Conservation (phyloP, 805 yeast species). For the Candida namnaoensis region DNA sequence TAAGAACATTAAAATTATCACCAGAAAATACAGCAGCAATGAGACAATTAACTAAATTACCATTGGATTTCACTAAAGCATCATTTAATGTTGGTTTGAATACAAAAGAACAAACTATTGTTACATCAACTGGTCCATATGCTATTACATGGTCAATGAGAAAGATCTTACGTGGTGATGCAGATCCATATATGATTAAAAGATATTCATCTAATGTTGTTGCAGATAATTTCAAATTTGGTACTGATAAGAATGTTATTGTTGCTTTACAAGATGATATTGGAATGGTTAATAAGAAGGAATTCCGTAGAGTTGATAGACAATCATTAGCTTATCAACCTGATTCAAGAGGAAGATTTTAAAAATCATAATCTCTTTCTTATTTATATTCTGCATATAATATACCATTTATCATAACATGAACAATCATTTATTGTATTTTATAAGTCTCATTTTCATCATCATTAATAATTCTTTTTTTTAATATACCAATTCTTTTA, state of each 20-base stretch:
- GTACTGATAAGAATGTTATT: constrained; percentile 61
- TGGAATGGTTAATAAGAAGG: constrained; percentile 52
- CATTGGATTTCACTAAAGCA: constrained; percentile 60
- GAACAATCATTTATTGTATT: too few species aligned
- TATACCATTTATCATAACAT: too few species aligned
- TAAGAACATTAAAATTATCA: constrained; percentile 54
- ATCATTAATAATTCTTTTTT: too few species aligned
- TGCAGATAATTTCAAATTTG: constrained; percentile 73
- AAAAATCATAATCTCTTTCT: too few species aligned
- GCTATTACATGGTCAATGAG: constrained; percentile 73
- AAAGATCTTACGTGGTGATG: constrained; percentile 44
- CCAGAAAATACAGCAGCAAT: constrained; percentile 70
- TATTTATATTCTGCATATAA: too few species aligned
- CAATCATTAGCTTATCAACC: constrained; percentile 27
- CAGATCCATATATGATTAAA: constrained; percentile 53
- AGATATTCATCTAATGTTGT: constrained; percentile 53
- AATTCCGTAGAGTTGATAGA: constrained; percentile 50
- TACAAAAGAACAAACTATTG: constrained; percentile 58
- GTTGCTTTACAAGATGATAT: constrained; percentile 74
- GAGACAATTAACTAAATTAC: constrained; percentile 35
- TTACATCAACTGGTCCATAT: constrained; percentile 76
- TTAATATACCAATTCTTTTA: too few species aligned
- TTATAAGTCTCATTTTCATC: too few species aligned
- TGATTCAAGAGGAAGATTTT: neutral
- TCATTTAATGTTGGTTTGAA: constrained; percentile 67